Base-by-base conservation (phyloP, 176 grass and related monocot species). In the Sorghum bicolor region DNA sequence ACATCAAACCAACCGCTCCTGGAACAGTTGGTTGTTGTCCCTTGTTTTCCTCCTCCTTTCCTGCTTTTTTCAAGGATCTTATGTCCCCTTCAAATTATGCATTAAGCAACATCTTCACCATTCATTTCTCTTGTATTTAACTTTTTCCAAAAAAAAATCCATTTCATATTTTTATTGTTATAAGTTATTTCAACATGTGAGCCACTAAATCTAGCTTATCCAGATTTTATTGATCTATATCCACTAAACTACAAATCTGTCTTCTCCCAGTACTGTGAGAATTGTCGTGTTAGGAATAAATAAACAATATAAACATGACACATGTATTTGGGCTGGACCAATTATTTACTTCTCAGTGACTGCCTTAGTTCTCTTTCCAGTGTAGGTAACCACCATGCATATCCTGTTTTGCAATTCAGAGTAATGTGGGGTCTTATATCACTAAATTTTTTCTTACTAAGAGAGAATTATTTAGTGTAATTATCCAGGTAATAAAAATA, bases 11-110 rank as follows among this genome's bases (percentile, higher is more conserved):
- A 61, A 72, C 11, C 50, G 77, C 26, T 52, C 60, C 26, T 64
- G 38, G 72, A 41, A 79, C 70, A 45, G 36, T 36, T 67, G 37
- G 39, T 70, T 38, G 57, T 34, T 86, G 75, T 58, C 69, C 90
- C 86, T 76, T 66, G 75, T 84, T 89, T 92, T 84, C 68, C 90
- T 92, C 78, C 90, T 83, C 60, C 52, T 88, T 78, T 88, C 79
- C 86, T 80, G 90, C 87, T 33, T 70, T 80, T 89, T 92, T 86
- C 76, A 83, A 72, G 90, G 87, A 86, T 84, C 74, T 63, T 52
- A 28, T 92, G 90, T 83, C 83, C 66, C 83, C 90, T 83, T 37
- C 72, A 86, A 76, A 85, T 55, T 60, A 80, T 79, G 3, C 39
- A 28, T 63, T 64, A 70, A 64, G 53, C 48, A 64, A 45, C 13